Conservation (phyloP, 495 filamentous ascomycete genomes). For the Margaritispora aquatica region DNA sequence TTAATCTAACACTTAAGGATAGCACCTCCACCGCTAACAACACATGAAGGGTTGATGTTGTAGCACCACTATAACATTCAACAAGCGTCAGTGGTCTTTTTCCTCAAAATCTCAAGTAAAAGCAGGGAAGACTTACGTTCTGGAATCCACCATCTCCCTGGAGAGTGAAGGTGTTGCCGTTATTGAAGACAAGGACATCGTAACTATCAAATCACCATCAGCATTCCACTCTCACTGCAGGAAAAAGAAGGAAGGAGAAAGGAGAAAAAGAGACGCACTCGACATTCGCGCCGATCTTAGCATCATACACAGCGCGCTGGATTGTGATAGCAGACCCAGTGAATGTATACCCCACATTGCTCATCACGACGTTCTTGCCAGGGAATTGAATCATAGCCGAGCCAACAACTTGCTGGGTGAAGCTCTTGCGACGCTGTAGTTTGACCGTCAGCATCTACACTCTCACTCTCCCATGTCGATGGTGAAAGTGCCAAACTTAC, state of each 20-base stretch:
- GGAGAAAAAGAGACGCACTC: not conserved
- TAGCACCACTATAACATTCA: not conserved
- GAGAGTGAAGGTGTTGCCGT: slow-evolving; percentile 2
- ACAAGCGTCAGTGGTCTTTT: not conserved
- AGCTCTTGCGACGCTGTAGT: slow-evolving; percentile 1
- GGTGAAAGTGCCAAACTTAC: not conserved
- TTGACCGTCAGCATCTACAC: not conserved
- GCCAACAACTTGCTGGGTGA: slow-evolving; percentile 9
- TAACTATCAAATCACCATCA: not conserved
- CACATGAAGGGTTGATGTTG: not conserved
- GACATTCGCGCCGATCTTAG: slow-evolving; percentile 5
- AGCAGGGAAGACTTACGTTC: slow-evolving; percentile 6
- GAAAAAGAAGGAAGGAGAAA: not conserved
- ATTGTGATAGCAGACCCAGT: not conserved
- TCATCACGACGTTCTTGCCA: slow-evolving; percentile 5
- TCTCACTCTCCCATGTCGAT: not conserved
- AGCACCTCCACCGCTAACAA: not conserved
- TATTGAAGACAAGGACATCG: slow-evolving; percentile 8
- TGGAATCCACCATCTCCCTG: slow-evolving; percentile 11
- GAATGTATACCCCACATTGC: slow-evolving; percentile 3
- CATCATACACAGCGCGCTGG: slow-evolving; percentile 1
- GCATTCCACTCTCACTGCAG: not conserved
- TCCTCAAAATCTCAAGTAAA: not conserved
- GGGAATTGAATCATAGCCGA: slow-evolving; percentile 3
- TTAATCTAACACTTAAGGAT: not conserved